These are phyloP conservation scores for Brassica hybrid DNA, from an alignment of 441 rosid species.

Conservation along the genomic window DNA sequence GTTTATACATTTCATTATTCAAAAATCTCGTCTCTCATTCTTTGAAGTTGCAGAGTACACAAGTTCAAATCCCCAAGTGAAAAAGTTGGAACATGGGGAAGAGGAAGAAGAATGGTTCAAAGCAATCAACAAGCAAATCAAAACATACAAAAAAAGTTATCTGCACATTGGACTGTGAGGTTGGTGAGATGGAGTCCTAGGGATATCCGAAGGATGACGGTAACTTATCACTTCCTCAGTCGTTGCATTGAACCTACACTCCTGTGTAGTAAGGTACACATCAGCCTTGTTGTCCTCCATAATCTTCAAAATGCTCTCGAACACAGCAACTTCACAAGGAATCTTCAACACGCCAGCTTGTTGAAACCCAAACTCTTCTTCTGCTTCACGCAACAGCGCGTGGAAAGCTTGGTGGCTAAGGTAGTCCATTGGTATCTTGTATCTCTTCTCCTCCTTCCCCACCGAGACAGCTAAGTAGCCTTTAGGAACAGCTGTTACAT, in stretches of 20 bases:
- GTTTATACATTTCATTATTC: slow-evolving; percentile 43
- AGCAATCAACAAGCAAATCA: slow-evolving; percentile 14
- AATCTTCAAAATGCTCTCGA: slow-evolving; percentile 58
- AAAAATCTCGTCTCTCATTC: slow-evolving; percentile 34
- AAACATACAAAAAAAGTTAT: slow-evolving; percentile 41
- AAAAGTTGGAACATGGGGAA: slow-evolving; percentile 33
- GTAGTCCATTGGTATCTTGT: slow-evolving; percentile 59
- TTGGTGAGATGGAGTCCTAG: slow-evolving; percentile 63
- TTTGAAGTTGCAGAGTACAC: slow-evolving; percentile 32
- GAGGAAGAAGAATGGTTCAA: slow-evolving; percentile 33
- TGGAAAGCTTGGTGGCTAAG: slow-evolving; percentile 67
- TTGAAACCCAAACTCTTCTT: slow-evolving; percentile 75
- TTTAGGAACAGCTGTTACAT: slow-evolving; percentile 59
- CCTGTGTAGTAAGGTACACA: slow-evolving; percentile 38
- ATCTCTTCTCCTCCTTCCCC: too few relatives aligned
- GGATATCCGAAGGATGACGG: slow-evolving; percentile 54
- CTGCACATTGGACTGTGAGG: slow-evolving; percentile 78
- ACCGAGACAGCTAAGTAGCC: slow-evolving; percentile 67
- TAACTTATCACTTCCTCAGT: slow-evolving; percentile 41
- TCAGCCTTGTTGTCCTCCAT: slow-evolving; percentile 64
- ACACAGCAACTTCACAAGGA: slow-evolving; percentile 63
- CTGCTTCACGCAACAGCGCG: slow-evolving; percentile 61
- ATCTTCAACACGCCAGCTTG: slow-evolving; percentile 67
- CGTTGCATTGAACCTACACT: slow-evolving; percentile 49
- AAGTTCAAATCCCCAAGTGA: slow-evolving; percentile 36